phyloP scores from a whole-genome alignment of 805 yeast genomes.

The Candida andamanensis region DNA sequence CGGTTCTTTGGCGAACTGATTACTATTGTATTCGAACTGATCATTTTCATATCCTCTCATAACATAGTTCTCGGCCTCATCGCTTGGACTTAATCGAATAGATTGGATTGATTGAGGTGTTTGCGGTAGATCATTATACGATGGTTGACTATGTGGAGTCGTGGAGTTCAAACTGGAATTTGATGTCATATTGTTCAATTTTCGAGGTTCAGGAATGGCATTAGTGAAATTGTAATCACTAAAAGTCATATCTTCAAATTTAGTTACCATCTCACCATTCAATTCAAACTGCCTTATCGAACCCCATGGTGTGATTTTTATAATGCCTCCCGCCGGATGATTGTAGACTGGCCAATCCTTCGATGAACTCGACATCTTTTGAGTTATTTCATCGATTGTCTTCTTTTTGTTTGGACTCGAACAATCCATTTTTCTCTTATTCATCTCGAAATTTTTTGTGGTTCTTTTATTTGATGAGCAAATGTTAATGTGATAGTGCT shows the following conservation, averaged over 20 bases:
- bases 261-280: constrained; percentile 42
- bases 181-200: neutral
- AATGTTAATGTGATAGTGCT: too few species aligned
- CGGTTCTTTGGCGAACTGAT: constrained; percentile 24
- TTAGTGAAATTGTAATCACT: constrained; percentile 17
- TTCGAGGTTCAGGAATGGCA: neutral
- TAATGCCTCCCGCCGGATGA: constrained; percentile 59
- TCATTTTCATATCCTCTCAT: constrained; percentile 23
- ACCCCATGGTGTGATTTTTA: constrained; percentile 63
- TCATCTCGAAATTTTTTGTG: constrained; percentile 5
- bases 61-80: constrained; percentile 37
- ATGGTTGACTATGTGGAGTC: constrained; percentile 3
- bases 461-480: too few species aligned
- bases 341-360: constrained; percentile 52
- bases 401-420: constrained; percentile 7
- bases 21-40: constrained; percentile 1
- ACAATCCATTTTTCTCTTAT: constrained; percentile 11
- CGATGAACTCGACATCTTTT: constrained; percentile 14
- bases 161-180: constrained; percentile 1
- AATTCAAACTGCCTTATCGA: constrained; percentile 44
- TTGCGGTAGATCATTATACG: constrained; percentile 14
- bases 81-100: constrained; percentile 26
- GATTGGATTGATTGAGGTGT: constrained; percentile 20
- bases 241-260: constrained; percentile 41
- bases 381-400: constrained; percentile 13